Evolutionary conservation across 164 flowering plant species (phyloP).

Genomic region (Magnolia sinica): DNA sequence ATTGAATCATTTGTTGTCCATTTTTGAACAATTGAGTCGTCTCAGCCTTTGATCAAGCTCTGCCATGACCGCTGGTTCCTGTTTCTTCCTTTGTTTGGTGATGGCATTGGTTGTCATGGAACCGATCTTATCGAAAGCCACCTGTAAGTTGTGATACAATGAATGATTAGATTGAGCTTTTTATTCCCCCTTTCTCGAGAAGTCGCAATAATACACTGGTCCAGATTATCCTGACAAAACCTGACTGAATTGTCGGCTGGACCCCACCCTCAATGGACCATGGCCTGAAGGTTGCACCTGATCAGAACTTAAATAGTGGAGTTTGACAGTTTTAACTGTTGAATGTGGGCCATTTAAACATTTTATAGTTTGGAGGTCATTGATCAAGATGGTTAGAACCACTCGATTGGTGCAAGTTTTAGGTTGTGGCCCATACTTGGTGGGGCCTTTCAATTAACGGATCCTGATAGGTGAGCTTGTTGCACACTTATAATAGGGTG

Average conservation of each 20-base stretch:
- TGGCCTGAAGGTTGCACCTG: too few relatives aligned
- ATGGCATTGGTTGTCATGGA: slow-evolving; percentile 76
- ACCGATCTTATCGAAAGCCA: slow-evolving; percentile 92
- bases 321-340: too few relatives aligned
- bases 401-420: too few relatives aligned
- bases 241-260: background rate
- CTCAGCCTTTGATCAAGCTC: slow-evolving; percentile 85
- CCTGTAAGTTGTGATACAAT: slow-evolving; percentile 43
- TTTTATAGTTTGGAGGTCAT: too few relatives aligned
- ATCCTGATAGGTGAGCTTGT: too few relatives aligned
- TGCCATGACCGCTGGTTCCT: slow-evolving; percentile 95
- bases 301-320: too few relatives aligned
- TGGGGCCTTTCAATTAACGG: too few relatives aligned
- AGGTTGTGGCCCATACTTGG: too few relatives aligned
- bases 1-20: slow-evolving; percentile 12
- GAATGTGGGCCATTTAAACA: too few relatives aligned
- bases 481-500: too few relatives aligned
- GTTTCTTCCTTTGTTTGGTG: slow-evolving; percentile 93
- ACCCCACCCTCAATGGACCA: too few relatives aligned
- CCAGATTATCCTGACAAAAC: background rate
- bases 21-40: slow-evolving; percentile 54
- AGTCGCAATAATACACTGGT: background rate
- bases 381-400: too few relatives aligned
- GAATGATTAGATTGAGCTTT: background rate
- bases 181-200: background rate